Conservation (phyloP, 139 green algal genomes). For the Ettlia oleoabundans region DNA sequence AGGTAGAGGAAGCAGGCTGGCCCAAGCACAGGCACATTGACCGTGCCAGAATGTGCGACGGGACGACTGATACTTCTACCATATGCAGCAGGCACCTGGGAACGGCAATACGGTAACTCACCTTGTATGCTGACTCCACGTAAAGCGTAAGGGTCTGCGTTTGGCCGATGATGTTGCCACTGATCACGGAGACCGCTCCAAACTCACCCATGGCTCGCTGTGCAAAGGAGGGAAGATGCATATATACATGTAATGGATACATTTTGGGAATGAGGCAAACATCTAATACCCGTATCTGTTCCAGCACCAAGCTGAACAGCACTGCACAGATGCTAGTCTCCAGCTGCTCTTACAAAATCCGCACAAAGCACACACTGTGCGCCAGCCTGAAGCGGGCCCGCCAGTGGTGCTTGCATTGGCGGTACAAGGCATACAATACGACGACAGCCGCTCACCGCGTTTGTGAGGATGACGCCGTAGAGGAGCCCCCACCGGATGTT, state of each 20-base stretch:
- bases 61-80: too few species aligned
- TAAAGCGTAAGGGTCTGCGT: conserved; percentile 93
- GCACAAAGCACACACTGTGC: background rate
- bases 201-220: conserved; percentile 91
- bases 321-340: too few species aligned
- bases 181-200: conserved; percentile 88
- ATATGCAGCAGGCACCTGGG: background rate
- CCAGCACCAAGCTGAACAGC: background rate
- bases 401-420: too few species aligned
- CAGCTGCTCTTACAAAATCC: background rate
- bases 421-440: too few species aligned
- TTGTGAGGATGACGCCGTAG: conserved; percentile 91
- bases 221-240: background rate
- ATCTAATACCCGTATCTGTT: background rate
- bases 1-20: background rate
- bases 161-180: conserved; percentile 90
- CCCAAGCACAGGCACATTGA: too few species aligned
- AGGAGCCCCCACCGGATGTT: conserved; percentile 91
- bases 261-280: background rate
- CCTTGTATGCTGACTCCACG: conserved; percentile 88
- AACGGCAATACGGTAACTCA: conserved; percentile 2
- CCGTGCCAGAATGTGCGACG: conserved; percentile 70
- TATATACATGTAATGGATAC: background rate
- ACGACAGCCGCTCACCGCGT: conserved; percentile 71
- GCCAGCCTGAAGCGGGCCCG: background rate